Conservation (phyloP, 2,329 filamentous ascomycete species). For the Sporothrix inflata region DNA sequence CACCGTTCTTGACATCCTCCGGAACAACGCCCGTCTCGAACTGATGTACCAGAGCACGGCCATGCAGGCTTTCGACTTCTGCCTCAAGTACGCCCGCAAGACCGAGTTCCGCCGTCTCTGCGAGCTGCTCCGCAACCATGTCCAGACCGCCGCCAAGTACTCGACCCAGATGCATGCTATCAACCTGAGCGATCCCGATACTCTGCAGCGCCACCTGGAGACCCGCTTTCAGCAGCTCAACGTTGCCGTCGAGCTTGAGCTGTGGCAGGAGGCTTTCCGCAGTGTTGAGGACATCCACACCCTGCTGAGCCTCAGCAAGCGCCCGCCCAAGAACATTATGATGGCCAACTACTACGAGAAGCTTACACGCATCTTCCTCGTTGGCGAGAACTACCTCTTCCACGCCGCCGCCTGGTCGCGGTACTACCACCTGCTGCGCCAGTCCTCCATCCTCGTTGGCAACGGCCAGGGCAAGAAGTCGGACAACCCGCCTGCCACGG, state of each 20-base stretch:
- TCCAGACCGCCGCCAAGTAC: constrained; percentile 99
- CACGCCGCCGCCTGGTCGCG: constrained; percentile 96
- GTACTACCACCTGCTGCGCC: constrained; percentile 94
- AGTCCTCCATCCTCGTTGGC: constrained; percentile 81
- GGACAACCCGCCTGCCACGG: constrained; percentile 87
- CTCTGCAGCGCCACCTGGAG: constrained; percentile 93
- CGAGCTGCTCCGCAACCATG: constrained; percentile 96
- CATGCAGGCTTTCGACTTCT: constrained; percentile 98
- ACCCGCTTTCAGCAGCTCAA: constrained; percentile 98
- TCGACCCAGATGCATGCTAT: constrained; percentile 99
- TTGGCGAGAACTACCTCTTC: constrained; percentile 99
- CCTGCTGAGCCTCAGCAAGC: constrained; percentile 95
- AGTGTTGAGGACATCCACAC: constrained; percentile 99
- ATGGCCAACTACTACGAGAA: constrained; percentile 99
- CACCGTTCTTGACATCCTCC: constrained; percentile 95
- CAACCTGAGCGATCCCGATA: constrained; percentile 97
- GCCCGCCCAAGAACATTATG: constrained; percentile 97
- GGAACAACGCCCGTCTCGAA: constrained; percentile 97
- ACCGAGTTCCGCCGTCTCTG: constrained; percentile 98
- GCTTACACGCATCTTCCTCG: constrained; percentile 95
- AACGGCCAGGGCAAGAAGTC: constrained; percentile 88
- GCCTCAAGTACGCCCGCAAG: constrained; percentile 96
- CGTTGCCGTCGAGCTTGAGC: constrained; percentile 93
- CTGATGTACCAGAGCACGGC: constrained; percentile 98
- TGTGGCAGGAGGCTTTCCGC: constrained; percentile 99